Percentiles rank a stretch among this genome's conserved stretches.
These are phyloP conservation scores for Paraphoma sp. DNA, from an alignment of 2,329 filamentous ascomycete species.

Conservation along the genomic window DNA sequence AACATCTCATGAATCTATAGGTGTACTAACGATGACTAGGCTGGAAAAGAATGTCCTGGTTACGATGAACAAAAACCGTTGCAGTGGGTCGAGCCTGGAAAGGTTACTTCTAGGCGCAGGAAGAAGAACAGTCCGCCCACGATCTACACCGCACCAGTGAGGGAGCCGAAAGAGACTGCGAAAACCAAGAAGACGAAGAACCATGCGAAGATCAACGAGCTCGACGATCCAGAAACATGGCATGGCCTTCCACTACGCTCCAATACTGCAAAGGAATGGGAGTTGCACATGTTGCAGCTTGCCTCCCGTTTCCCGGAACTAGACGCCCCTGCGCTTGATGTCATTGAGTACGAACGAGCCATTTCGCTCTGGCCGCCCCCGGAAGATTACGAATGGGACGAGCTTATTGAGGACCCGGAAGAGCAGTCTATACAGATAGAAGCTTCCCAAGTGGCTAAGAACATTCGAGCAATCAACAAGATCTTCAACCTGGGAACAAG, in stretches of 20 bases:
- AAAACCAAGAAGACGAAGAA: background rate
- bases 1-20: background rate
- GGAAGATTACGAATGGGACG: background rate
- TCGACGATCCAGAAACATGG: background rate
- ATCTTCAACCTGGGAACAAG: constrained; percentile 14
- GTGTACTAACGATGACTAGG: background rate
- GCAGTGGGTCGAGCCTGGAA: constrained; percentile 40
- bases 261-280: background rate
- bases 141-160: constrained; percentile 9
- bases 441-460: background rate
- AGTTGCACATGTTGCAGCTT: background rate
- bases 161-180: background rate
- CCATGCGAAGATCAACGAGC: background rate
- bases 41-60: constrained; percentile 37
- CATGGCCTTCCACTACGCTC: no score
- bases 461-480: constrained; percentile 6
- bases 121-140: constrained; percentile 21
- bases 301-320: background rate
- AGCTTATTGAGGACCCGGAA: background rate
- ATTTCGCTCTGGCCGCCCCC: background rate
- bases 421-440: background rate
- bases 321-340: background rate
- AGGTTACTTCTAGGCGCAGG: constrained; percentile 33
- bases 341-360: background rate
- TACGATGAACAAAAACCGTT: constrained; percentile 42